phyloP scores from a whole-genome alignment of 495 filamentous ascomycete genomes.

The Penicillium atrosanguineum region DNA sequence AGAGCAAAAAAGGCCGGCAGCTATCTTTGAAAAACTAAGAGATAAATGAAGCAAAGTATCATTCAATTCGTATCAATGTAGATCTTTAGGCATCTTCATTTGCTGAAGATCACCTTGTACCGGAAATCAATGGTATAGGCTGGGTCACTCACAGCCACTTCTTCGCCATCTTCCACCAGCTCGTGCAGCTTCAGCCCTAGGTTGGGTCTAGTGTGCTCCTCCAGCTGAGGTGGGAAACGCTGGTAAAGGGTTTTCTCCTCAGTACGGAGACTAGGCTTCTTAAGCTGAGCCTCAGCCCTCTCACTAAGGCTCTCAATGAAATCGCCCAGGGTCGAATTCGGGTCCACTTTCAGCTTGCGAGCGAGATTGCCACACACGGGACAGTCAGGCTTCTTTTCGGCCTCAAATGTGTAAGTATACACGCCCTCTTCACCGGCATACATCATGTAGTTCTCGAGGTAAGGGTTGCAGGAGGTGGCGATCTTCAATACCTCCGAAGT shows the following conservation, averaged over 20 bases:
- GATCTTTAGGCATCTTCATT: constrained; percentile 2
- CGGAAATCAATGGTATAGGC: constrained; percentile 74
- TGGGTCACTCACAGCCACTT: constrained; percentile 79
- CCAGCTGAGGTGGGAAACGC: constrained; percentile 74
- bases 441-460: constrained; percentile 97
- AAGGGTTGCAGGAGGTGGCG: constrained; percentile 74
- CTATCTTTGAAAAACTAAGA: constrained; percentile 25
- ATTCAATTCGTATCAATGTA: constrained; percentile 13
- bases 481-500: constrained; percentile 98
- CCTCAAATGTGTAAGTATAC: constrained; percentile 95
- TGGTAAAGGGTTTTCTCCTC: constrained; percentile 86
- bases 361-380: constrained; percentile 88
- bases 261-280: constrained; percentile 85
- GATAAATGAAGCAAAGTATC: constrained; percentile 25
- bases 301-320: constrained; percentile 84
- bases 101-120: constrained; percentile 54
- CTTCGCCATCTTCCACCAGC: constrained; percentile 62
- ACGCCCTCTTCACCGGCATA: constrained; percentile 93
- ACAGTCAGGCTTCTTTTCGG: constrained; percentile 88
- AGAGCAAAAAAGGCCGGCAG: constrained; percentile 29
- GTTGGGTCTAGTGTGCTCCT: constrained; percentile 79
- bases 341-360: constrained; percentile 67
- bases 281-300: constrained; percentile 79
- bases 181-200: constrained; percentile 71
- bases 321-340: constrained; percentile 70